phyloP scores from a whole-genome alignment of 257 asterid species.

The Petunia secreta region DNA sequence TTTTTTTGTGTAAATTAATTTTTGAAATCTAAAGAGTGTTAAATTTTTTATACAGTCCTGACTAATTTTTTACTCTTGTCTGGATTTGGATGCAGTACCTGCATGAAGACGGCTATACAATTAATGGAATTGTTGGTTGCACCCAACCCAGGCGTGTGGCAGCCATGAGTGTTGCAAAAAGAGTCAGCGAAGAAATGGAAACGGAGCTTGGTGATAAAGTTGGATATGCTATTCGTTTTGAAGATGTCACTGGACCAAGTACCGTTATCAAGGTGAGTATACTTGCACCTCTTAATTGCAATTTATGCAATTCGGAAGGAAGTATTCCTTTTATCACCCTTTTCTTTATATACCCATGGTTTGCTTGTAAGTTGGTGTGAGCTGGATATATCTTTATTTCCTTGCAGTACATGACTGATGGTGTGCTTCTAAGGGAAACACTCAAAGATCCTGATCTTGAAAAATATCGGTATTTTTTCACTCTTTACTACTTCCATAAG shows the following conservation, averaged over 20 bases:
- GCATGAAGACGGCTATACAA: conserved; percentile 87
- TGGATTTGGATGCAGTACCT: conserved; percentile 69
- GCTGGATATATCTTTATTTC: conserved; percentile 16
- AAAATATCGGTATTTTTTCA: conserved; percentile 70
- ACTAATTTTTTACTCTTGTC: conserved; percentile 15
- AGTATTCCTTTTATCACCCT: too few relatives aligned
- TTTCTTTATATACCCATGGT: not conserved
- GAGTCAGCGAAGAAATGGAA: conserved; percentile 99
- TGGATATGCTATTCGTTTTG: conserved; percentile 97
- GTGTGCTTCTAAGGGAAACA: conserved; percentile 95
- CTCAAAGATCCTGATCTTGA: conserved; percentile 94
- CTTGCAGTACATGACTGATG: conserved; percentile 96
- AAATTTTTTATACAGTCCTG: conserved; percentile 2
- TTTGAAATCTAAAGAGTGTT: not conserved
- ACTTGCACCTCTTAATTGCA: not conserved
- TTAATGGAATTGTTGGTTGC: conserved; percentile 78
- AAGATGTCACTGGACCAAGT: conserved; percentile 92
- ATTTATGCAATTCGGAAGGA: conserved; percentile 3
- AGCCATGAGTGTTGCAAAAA: conserved; percentile 99
- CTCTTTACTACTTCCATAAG: not conserved
- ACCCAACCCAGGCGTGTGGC: conserved; percentile 99
- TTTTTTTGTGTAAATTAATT: not conserved
- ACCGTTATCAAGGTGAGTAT: conserved; percentile 80
- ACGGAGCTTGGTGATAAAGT: conserved; percentile 86
- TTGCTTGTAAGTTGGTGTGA: not conserved